Evolutionary conservation across 805 yeast species (phyloP).

Genomic region (Ascoidea asiatica): DNA sequence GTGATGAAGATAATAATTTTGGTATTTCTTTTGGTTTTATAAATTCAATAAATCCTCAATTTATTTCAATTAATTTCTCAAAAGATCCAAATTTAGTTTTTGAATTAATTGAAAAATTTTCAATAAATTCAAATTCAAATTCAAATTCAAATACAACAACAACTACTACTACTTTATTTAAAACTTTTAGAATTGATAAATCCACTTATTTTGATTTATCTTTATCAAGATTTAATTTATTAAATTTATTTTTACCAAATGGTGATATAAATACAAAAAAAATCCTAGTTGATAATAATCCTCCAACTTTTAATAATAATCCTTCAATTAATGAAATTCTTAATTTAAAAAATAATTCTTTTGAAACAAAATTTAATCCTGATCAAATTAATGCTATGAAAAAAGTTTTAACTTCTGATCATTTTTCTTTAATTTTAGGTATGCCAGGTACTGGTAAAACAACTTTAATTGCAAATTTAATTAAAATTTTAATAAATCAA

Average conservation of each 20-base stretch:
- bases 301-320: constrained; percentile 1
- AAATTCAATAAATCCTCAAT: constrained; percentile 24
- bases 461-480: constrained; percentile 71
- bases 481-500: constrained; percentile 41
- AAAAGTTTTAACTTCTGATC: constrained; percentile 48
- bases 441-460: constrained; percentile 99
- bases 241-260: constrained; percentile 45
- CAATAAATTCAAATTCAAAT: constrained; percentile 22
- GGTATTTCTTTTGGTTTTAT: constrained; percentile 57
- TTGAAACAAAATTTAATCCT: constrained; percentile 31
- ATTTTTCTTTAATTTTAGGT: constrained; percentile 74
- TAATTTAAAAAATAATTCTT: constrained; percentile 4
- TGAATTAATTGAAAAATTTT: constrained; percentile 2
- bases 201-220: constrained; percentile 72
- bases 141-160: no score
- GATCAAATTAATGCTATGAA: constrained; percentile 67
- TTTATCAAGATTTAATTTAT: constrained; percentile 60
- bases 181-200: constrained; percentile 56
- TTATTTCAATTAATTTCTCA: constrained; percentile 24
- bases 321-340: neutral
- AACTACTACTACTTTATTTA: no score
- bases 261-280: constrained; percentile 22
- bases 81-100: constrained; percentile 11
- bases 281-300: constrained; percentile 19
- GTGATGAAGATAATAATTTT: constrained; percentile 73